These are phyloP conservation scores for Termitomyces sp. DNA, from an alignment of 768 basidiomycete species.

Conservation along the genomic window DNA sequence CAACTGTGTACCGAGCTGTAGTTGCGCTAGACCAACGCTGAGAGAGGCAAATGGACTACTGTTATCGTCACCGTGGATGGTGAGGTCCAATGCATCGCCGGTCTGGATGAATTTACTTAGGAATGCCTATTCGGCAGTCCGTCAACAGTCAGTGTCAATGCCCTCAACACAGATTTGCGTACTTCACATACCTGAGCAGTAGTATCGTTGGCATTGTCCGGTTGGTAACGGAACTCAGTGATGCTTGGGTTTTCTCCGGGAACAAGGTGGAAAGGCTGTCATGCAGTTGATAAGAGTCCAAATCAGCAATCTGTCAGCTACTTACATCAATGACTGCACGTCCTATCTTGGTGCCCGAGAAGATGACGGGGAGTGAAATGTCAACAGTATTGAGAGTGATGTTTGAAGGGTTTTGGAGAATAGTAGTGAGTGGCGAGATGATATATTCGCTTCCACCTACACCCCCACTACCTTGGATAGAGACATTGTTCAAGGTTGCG, in stretches of 20 bases:
- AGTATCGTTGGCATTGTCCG: slow-evolving; percentile 63
- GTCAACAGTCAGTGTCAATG: neutral
- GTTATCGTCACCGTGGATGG: slow-evolving; percentile 54
- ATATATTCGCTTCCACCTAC: slow-evolving; percentile 58
- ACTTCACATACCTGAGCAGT: slow-evolving; percentile 42
- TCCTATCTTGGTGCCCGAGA: slow-evolving; percentile 53
- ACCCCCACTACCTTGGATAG: slow-evolving; percentile 64
- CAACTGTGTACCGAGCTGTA: slow-evolving; percentile 48
- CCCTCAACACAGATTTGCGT: neutral
- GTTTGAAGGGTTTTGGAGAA: slow-evolving; percentile 65
- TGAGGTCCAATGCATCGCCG: slow-evolving; percentile 41
- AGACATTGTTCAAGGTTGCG: slow-evolving; percentile 52
- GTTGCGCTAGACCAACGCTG: slow-evolving; percentile 48
- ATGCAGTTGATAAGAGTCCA: neutral
- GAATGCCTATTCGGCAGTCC: slow-evolving; percentile 39
- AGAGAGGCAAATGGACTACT: slow-evolving; percentile 66
- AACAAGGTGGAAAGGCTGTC: slow-evolving; percentile 50
- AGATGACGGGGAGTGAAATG: slow-evolving; percentile 57
- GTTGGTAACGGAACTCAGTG: slow-evolving; percentile 68
- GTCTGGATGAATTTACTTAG: slow-evolving; percentile 58
- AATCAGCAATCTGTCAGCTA: neutral
- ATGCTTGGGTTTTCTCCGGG: slow-evolving; percentile 53
- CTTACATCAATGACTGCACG: slow-evolving; percentile 57
- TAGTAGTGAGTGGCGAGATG: slow-evolving; percentile 52
- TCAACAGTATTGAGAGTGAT: slow-evolving; percentile 57